These are phyloP conservation scores for Setomelanomma holmii DNA, from an alignment of 2,329 filamentous ascomycete species.

Conservation along the genomic window DNA sequence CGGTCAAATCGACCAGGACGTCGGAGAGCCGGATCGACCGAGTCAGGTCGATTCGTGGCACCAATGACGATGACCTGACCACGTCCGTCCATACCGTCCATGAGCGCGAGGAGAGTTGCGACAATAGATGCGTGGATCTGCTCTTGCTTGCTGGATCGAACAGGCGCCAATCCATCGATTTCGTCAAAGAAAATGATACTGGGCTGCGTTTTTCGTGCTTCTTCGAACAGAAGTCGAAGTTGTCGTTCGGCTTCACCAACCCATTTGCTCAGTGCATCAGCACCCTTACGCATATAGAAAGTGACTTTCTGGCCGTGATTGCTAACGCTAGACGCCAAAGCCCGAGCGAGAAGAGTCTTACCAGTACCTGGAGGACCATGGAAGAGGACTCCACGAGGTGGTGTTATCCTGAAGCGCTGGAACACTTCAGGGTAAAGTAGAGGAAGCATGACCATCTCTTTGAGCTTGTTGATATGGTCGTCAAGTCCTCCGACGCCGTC, in stretches of 20 bases:
- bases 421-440: conserved; percentile 96
- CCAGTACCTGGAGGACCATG: conserved; percentile 97
- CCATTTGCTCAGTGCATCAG: conserved; percentile 97
- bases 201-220: conserved; percentile 92
- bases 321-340: conserved; percentile 88
- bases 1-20: conserved; percentile 94
- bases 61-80: conserved; percentile 96
- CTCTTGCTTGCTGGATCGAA: conserved; percentile 96
- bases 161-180: conserved; percentile 94
- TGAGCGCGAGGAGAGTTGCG: conserved; percentile 58
- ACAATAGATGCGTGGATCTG: conserved; percentile 96
- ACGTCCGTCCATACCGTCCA: conserved; percentile 61
- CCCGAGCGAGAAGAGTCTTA: conserved; percentile 95
- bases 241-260: conserved; percentile 98
- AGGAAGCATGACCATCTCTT: conserved; percentile 97
- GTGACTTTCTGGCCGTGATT: conserved; percentile 92
- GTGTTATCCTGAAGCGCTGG: conserved; percentile 87
- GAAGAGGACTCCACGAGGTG: conserved; percentile 92
- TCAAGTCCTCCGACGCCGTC: conserved; percentile 92
- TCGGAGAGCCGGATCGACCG: conserved; percentile 93
- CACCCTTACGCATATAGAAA: conserved; percentile 99
- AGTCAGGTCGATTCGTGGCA: conserved; percentile 96
- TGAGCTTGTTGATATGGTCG: conserved; percentile 93
- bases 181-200: conserved; percentile 99
- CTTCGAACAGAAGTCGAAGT: conserved; percentile 90